Percentiles rank a stretch among this genome's conserved stretches.
Conservation (phyloP, 495 filamentous ascomycete genomes). For the Tuber indicum region DNA sequence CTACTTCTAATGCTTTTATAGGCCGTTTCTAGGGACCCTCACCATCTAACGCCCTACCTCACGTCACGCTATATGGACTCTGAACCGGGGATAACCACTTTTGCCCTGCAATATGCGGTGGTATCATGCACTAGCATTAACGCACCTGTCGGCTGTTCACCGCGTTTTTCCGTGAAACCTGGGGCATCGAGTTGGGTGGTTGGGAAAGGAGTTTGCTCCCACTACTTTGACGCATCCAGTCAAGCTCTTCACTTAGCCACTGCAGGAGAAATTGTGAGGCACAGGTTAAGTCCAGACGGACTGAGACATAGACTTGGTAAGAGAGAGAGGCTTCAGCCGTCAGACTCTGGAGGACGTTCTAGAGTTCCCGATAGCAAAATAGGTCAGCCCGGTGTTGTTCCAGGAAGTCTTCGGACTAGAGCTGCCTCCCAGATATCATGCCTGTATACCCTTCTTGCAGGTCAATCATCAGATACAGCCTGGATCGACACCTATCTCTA, state of each 20-base stretch:
- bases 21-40: neutral
- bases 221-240: neutral
- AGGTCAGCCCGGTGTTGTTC: neutral
- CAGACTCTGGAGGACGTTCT: neutral
- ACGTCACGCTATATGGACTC: neutral
- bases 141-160: neutral
- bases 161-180: neutral
- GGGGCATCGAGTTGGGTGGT: neutral
- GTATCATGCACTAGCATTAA: neutral
- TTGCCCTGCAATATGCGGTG: neutral
- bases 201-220: neutral
- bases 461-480: neutral
- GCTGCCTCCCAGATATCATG: neutral
- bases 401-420: neutral
- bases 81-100: neutral
- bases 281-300: neutral
- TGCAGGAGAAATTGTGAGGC: neutral
- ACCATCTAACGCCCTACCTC: neutral
- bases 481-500: neutral
- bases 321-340: neutral
- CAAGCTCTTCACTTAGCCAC: neutral
- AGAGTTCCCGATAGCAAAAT: neutral
- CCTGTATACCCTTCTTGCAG: neutral
- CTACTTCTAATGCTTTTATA: neutral
- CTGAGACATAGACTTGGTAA: neutral